These are phyloP conservation scores for Cucurbita moschata DNA, from an alignment of 306 rosid species.

Conservation along the genomic window DNA sequence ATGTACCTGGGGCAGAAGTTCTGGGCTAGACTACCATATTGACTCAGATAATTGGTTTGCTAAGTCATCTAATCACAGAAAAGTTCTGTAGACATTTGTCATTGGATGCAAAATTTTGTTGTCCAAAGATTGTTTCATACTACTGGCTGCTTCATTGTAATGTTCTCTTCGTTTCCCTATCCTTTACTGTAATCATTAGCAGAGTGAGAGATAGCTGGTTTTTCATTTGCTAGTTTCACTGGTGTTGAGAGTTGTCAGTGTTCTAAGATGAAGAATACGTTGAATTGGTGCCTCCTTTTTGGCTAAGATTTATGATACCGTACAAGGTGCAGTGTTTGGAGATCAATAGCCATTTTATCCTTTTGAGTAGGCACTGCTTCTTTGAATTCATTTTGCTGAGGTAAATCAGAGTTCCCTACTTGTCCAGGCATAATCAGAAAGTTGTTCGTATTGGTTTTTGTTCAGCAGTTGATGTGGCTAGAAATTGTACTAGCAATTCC, in stretches of 20 bases:
- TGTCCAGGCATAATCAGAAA: neutral
- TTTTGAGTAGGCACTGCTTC: neutral
- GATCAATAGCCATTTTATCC: neutral
- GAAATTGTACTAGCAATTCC: neutral
- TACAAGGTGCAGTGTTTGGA: neutral
- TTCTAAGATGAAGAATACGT: neutral
- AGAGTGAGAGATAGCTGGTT: neutral
- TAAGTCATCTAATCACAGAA: neutral
- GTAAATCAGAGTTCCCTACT: neutral
- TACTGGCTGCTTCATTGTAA: neutral
- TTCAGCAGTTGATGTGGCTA: constrained; percentile 1
- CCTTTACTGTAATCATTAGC: neutral
- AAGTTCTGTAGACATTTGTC: neutral
- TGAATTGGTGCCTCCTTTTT: neutral
- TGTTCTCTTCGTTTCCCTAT: neutral
- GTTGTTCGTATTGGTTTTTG: neutral
- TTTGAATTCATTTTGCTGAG: neutral
- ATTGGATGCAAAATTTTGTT: neutral
- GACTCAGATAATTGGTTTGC: neutral
- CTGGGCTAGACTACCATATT: neutral
- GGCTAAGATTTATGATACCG: neutral
- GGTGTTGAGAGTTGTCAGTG: neutral
- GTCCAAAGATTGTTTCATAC: neutral
- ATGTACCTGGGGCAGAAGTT: neutral
- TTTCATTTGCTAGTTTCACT: neutral